Percentiles rank a stretch among this genome's conserved stretches.
phyloP scores from a whole-genome alignment of 306 rosid genomes.

The Casuarina equisetifolia region DNA sequence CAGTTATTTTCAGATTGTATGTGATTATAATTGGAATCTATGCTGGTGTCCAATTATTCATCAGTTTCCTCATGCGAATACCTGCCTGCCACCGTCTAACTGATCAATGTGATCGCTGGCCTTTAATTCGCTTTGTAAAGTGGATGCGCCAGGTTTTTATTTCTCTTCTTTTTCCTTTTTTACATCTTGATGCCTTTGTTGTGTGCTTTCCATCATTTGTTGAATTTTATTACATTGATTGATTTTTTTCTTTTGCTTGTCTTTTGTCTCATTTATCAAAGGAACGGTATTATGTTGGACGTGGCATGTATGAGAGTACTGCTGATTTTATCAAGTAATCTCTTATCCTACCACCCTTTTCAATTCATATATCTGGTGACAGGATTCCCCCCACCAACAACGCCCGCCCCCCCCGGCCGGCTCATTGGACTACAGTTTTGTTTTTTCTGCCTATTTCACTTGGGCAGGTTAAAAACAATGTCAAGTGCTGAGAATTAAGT shows the following conservation, averaged over 20 bases:
- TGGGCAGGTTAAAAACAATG: background rate
- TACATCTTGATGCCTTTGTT: slow-evolving; percentile 18
- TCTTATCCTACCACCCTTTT: slow-evolving; percentile 7
- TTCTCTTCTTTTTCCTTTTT: slow-evolving; percentile 10
- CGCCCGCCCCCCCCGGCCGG: too few species aligned
- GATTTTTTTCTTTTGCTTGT: slow-evolving; percentile 7
- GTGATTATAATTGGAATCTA: slow-evolving; percentile 69
- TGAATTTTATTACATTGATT: slow-evolving; percentile 23
- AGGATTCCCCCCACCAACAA: too few species aligned
- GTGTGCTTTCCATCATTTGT: slow-evolving; percentile 19
- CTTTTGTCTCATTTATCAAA: slow-evolving; percentile 32
- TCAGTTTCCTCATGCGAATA: slow-evolving; percentile 84
- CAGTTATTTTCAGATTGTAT: slow-evolving; percentile 56
- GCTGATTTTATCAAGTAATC: slow-evolving; percentile 85
- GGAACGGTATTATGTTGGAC: slow-evolving; percentile 94
- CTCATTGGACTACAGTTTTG: background rate
- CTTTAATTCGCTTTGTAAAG: slow-evolving; percentile 76
- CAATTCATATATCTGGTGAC: background rate
- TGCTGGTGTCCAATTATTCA: slow-evolving; percentile 80
- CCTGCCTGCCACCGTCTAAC: slow-evolving; percentile 80
- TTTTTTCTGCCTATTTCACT: background rate
- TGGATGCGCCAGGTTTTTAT: slow-evolving; percentile 93
- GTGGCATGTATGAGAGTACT: slow-evolving; percentile 93
- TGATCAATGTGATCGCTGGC: slow-evolving; percentile 85
- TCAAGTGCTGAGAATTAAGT: background rate